Percentiles rank a stretch among this genome's conserved stretches.
Conservation (phyloP, 441 rosid species). For the Arabidopsis lyrata region DNA sequence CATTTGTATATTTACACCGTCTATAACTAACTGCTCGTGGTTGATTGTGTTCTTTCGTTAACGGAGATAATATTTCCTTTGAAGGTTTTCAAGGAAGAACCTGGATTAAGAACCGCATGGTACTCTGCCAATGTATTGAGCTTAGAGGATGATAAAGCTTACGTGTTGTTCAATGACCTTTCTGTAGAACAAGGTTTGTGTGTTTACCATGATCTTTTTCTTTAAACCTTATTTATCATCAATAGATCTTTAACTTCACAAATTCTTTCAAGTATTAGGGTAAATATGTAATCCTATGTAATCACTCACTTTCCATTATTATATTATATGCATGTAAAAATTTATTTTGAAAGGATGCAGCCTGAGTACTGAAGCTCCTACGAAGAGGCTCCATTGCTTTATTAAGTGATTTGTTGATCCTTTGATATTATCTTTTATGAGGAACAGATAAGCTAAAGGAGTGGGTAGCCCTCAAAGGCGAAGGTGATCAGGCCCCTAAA, state of each 20-base stretch:
- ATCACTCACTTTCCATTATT: slow-evolving; percentile 1
- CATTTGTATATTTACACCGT: slow-evolving; percentile 8
- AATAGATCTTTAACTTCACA: slow-evolving; percentile 3
- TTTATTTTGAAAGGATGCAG: slow-evolving; percentile 14
- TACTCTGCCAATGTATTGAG: slow-evolving; percentile 76
- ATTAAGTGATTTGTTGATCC: slow-evolving; percentile 19
- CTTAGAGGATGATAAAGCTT: slow-evolving; percentile 81
- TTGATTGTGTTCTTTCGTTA: slow-evolving; percentile 24
- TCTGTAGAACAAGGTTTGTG: slow-evolving; percentile 68
- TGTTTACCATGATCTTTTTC: slow-evolving; percentile 5
- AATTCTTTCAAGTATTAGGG: slow-evolving; percentile 15
- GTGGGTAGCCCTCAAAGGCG: slow-evolving; percentile 77
- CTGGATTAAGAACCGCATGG: slow-evolving; percentile 81
- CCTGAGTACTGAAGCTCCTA: slow-evolving; percentile 5
- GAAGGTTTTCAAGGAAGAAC: slow-evolving; percentile 86
- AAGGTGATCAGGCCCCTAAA: slow-evolving; percentile 69
- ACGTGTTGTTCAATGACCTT: slow-evolving; percentile 76
- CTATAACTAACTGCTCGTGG: neutral
- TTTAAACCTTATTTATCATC: neutral
- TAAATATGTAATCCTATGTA: slow-evolving; percentile 1
- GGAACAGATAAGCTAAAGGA: slow-evolving; percentile 83
- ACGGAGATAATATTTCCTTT: slow-evolving; percentile 6
- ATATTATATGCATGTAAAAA: slow-evolving; percentile 17
- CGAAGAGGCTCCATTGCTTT: slow-evolving; percentile 27
- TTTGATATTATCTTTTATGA: slow-evolving; percentile 40